Evolutionary conservation across 2,329 filamentous ascomycete genomes (phyloP).

Genomic region (Neofusicoccum cordaticola): DNA sequence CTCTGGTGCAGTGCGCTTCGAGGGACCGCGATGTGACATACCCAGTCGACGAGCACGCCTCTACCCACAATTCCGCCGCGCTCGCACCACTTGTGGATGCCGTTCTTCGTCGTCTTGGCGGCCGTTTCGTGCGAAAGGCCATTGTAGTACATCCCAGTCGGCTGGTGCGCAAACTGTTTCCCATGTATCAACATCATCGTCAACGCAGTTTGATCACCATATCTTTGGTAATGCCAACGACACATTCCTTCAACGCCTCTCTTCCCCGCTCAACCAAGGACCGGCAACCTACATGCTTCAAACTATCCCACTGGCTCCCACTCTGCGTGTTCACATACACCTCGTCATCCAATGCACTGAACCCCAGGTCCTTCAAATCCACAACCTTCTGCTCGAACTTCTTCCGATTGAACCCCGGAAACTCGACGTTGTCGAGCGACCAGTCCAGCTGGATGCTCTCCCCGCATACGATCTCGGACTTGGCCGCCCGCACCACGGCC

Average conservation of each 20-base stretch:
- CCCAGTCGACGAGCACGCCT: neutral
- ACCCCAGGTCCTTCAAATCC: neutral
- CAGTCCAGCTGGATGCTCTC: neutral
- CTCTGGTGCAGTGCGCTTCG: neutral
- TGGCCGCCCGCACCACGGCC: neutral
- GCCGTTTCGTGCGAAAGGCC: conserved; percentile 31
- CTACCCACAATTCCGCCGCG: conserved; percentile 33
- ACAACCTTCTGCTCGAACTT: neutral
- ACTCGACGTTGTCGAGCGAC: conserved; percentile 1
- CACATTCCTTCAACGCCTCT: neutral
- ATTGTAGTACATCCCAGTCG: conserved; percentile 24
- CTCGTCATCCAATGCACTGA: conserved; percentile 28
- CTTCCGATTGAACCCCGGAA: neutral
- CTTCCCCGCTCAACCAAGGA: neutral
- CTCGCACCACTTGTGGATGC: conserved; percentile 37
- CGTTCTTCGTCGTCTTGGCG: conserved; percentile 25
- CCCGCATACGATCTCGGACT: neutral
- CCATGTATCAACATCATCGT: no score
- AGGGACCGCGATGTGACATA: neutral
- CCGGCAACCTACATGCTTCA: neutral
- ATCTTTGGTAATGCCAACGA: no score
- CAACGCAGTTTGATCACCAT: no score
- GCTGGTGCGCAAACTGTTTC: neutral
- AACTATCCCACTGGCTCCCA: neutral
- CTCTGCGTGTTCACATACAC: conserved; percentile 31